Evolutionary conservation across 352 stramenopile genomes (phyloP).

Genomic region (Ophiocytium majus): DNA sequence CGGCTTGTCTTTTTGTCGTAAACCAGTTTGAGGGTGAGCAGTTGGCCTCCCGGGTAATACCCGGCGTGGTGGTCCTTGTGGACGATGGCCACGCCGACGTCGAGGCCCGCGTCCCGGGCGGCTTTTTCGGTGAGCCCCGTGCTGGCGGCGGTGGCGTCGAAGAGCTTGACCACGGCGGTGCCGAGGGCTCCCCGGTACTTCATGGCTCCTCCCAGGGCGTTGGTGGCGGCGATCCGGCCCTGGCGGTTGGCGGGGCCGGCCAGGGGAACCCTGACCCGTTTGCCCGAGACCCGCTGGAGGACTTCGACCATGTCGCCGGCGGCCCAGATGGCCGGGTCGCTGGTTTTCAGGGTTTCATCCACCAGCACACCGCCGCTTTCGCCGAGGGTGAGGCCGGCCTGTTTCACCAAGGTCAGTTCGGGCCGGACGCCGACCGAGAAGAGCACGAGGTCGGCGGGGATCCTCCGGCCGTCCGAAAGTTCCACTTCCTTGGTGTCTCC

Average conservation of each 20-base stretch:
- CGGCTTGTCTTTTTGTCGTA: constrained; percentile 61
- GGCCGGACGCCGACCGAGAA: too few species aligned
- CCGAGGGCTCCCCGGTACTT: constrained; percentile 64
- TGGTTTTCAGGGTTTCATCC: constrained; percentile 63
- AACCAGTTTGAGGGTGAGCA: constrained; percentile 64
- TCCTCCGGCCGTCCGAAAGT: too few species aligned
- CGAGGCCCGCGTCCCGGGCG: background rate
- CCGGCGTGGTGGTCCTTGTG: constrained; percentile 59
- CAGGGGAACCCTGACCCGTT: too few species aligned
- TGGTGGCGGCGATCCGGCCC: constrained; percentile 64
- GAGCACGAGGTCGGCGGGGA: too few species aligned
- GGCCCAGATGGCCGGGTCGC: constrained; percentile 61
- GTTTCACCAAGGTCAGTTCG: too few species aligned
- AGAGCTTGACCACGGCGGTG: constrained; percentile 62
- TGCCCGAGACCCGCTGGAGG: too few species aligned
- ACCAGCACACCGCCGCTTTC: constrained; percentile 63
- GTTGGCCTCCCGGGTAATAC: constrained; percentile 64
- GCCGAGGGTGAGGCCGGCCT: too few species aligned
- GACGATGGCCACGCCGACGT: background rate
- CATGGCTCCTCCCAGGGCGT: constrained; percentile 6
- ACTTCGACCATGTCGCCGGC: constrained; percentile 65
- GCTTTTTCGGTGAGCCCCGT: constrained; percentile 67
- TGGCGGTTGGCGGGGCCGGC: too few species aligned
- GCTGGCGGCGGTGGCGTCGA: constrained; percentile 63
- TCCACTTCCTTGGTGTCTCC: too few species aligned